Base-by-base conservation (phyloP, 2,329 filamentous ascomycete species). In the Apiospora rasikravindrae region DNA sequence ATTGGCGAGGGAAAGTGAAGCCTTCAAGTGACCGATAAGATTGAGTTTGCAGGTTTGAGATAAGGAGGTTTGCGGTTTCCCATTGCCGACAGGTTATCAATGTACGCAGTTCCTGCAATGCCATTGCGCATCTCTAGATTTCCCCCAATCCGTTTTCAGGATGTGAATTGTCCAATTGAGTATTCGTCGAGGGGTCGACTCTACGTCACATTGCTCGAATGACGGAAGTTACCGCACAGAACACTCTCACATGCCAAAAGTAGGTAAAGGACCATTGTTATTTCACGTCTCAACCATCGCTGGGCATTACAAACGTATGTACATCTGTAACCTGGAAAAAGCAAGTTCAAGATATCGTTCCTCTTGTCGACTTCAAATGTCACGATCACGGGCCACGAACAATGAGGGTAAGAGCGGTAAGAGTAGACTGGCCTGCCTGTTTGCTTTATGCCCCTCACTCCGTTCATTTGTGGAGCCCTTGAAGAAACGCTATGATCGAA, bases 181-280 rank as follows among this genome's bases (percentile, higher is more conserved):
- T 22, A 24, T 49, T 10, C 8, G 24, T 24, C 22, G 47, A 51
- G 22, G 22, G 29, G 53, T 40, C 2, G 4, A 14, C 22, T 22
- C 33, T 8, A 33, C 22, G 3, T 14, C 10, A 4, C 6, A n/a
- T 24, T 40, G 19, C 22, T n/a, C 8, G 10, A n/a, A 64, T 64
- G 57, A 64, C 57, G 57, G 57, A 64, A 64, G 33, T 22, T 64
- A 64, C 19, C 29, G 33, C 19, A 11, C 57, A n/a, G 33, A 64
- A 40, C 22, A n/a, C 57, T n/a, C n/a, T 64, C 57, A 64, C 57
- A 40, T 64, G 57, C 33, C 57, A 64, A 40, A 64, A n/a, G 22
- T n/a, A 29, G n/a, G n/a, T n/a, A n/a, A n/a, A 19, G 3, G 33
- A 11, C 10, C 57, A 37, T 37, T 11, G 24, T 33, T 37, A 40